These are phyloP conservation scores for Trametes cinnabarina DNA, from an alignment of 768 basidiomycete species.

Conservation along the genomic window DNA sequence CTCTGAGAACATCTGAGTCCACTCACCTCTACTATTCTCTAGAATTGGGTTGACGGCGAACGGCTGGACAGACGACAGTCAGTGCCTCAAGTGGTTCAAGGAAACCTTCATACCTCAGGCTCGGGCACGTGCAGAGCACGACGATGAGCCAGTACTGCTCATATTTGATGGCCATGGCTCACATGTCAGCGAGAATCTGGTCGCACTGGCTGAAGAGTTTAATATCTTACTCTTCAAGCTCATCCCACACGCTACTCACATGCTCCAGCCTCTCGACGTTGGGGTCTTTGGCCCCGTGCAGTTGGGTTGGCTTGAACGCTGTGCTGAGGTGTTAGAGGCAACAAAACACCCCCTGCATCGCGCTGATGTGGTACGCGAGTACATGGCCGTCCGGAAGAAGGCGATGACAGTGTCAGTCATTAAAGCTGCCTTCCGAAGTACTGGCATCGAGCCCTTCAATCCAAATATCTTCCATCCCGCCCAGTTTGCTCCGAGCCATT, in stretches of 20 bases:
- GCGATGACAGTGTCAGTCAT: neutral
- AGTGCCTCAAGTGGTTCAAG: constrained; percentile 38
- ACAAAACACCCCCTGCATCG: neutral
- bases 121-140: constrained; percentile 25
- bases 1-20: too few species aligned
- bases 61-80: constrained; percentile 41
- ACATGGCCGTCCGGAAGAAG: constrained; percentile 3
- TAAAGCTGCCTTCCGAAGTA: neutral
- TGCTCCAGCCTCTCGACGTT: constrained; percentile 45
- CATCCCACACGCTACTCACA: constrained; percentile 42
- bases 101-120: constrained; percentile 39
- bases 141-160: constrained; percentile 32
- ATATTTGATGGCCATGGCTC: constrained; percentile 46
- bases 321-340: neutral
- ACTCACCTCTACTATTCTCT: neutral
- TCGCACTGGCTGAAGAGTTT: constrained; percentile 27
- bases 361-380: constrained; percentile 9
- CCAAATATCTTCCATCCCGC: neutral
- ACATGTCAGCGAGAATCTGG: constrained; percentile 31
- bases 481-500: neutral
- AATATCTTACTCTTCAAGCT: constrained; percentile 33
- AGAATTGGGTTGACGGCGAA: constrained; percentile 36
- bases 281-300: constrained; percentile 34
- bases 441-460: neutral
- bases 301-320: neutral